Evolutionary conservation across 164 flowering plant species (phyloP).

Genomic region (Vitis rupestris): DNA sequence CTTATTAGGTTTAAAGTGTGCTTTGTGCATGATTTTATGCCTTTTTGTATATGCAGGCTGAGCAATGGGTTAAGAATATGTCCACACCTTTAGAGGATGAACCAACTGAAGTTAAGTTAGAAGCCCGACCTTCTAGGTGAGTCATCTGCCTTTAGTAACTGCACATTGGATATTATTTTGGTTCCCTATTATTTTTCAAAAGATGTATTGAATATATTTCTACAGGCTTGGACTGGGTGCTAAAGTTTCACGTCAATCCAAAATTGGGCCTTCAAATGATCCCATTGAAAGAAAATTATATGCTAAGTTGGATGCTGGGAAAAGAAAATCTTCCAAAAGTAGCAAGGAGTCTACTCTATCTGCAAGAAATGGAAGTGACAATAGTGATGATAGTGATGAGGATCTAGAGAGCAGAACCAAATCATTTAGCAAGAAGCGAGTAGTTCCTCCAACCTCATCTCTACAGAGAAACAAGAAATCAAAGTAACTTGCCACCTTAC

Average conservation of each 20-base stretch:
- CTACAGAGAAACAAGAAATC: too few species aligned
- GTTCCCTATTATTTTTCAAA: too few species aligned
- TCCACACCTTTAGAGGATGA: background rate
- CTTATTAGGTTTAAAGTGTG: background rate
- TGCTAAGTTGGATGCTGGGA: conserved; percentile 42
- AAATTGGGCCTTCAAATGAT: conserved; percentile 29
- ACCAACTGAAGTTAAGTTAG: background rate
- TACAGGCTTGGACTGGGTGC: conserved; percentile 36
- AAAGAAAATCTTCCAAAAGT: conserved; percentile 38
- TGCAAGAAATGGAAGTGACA: background rate
- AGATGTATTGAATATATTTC: background rate
- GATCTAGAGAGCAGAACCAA: background rate
- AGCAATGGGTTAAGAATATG: conserved; percentile 4
- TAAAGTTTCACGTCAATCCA: conserved; percentile 35
- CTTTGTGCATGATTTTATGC: background rate
- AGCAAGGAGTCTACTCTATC: conserved; percentile 25
- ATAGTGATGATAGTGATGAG: conserved; percentile 12
- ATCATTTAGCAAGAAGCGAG: too few species aligned
- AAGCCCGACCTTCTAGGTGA: conserved; percentile 1
- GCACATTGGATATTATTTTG: too few species aligned
- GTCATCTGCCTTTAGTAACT: too few species aligned
- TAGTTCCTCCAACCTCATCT: too few species aligned
- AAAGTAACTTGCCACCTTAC: too few species aligned
- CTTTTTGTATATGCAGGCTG: background rate
- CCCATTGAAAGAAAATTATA: conserved; percentile 55